Base-by-base conservation (phyloP, 2,329 filamentous ascomycete species). In the Fusarium aywerte region DNA sequence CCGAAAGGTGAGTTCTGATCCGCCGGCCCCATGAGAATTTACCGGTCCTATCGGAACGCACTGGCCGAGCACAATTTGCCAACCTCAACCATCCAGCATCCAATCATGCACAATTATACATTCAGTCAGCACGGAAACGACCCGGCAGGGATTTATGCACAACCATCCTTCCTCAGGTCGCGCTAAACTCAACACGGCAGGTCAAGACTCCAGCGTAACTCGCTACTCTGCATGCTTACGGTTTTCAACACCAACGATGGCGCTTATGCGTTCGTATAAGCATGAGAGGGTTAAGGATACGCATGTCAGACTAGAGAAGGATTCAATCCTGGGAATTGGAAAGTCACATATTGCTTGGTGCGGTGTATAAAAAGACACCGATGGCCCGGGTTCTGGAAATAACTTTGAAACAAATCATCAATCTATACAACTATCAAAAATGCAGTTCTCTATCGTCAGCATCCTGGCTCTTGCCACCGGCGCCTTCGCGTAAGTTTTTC, bases 261-360 rank as follows among this genome's bases (percentile, higher is more conserved):
- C 18, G 16, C n/a, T 12, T 43, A 5, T 6, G 31, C n/a, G 23
- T 13, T 12, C 36, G 3, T 55, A 20, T 31, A 23, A 23, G 25
- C 25, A n/a, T 27, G n/a, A 21, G 25, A 3, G 25, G 7, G 12
- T 27, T 25, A 23, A 21, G n/a, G 58, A 45, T 32, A 63, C 58
- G 60, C 58, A 63, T 63, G 43, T 63, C 33, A 23, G 10, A 18
- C 15, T n/a, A 9, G 9, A 10, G n/a, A 45, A 63, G 58, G 60
- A 63, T 40, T 21, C 7, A 5, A 63, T 58, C 58, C 60, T 29
- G 9, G 50, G 23, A 16, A 27, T 21, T n/a, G 15, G 9, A 45
- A 8, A 33, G n/a, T 23, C 27, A 45, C 7, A 12, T 16, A n/a
- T 25, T 12, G 1, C 18, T 10, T 4, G 0, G 2, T 18, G 10